Evolutionary conservation across 805 yeast genomes (phyloP).

Genomic region (Tetrapisispora taiwanensis): DNA sequence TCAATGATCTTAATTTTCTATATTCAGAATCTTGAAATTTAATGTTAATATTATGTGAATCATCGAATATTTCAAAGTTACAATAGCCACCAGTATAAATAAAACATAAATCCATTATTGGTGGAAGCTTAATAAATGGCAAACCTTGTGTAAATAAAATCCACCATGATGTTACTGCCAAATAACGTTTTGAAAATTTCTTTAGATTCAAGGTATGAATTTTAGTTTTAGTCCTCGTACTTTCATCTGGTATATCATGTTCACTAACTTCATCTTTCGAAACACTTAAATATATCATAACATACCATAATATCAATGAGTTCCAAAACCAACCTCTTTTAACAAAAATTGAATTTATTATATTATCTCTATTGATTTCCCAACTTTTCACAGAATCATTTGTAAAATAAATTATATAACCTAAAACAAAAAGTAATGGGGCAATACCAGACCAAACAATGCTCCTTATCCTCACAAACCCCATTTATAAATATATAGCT

Average conservation of each 20-base stretch:
- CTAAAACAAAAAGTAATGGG: background rate
- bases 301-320: conserved; percentile 30
- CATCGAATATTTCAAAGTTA: conserved; percentile 19
- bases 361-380: conserved; percentile 44
- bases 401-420: background rate
- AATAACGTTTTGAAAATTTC: conserved; percentile 32
- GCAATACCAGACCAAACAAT: conserved; percentile 1
- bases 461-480: background rate
- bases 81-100: conserved; percentile 78
- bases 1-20: conserved; percentile 12
- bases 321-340: conserved; percentile 96
- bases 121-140: conserved; percentile 61
- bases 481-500: background rate
- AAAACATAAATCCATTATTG: conserved; percentile 83
- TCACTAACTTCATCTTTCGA: conserved; percentile 1
- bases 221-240: background rate
- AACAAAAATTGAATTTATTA: conserved; percentile 66
- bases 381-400: background rate
- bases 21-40: conserved; percentile 9
- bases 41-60: conserved; percentile 4
- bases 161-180: conserved; percentile 70
- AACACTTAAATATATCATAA: conserved; percentile 7
- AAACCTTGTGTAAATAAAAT: conserved; percentile 61
- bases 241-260: background rate
- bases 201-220: background rate